Evolutionary conservation across 2,329 filamentous ascomycete species (phyloP).

Genomic region (Teratosphaeria nubilosa): DNA sequence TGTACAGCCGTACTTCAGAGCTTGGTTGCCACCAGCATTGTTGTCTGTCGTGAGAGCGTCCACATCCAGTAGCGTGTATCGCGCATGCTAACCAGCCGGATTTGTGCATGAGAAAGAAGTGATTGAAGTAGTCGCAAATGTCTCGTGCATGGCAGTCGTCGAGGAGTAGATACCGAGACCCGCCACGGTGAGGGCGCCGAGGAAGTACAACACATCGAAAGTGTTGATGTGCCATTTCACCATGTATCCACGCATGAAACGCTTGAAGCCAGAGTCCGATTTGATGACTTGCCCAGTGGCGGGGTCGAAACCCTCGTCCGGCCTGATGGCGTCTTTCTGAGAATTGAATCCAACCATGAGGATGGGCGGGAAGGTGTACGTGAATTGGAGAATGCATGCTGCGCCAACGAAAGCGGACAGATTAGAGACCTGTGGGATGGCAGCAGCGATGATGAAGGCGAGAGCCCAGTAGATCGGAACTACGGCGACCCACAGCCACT

Average conservation of each 20-base stretch:
- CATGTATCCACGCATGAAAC: conserved; percentile 25
- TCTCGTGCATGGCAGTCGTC: conserved; percentile 24
- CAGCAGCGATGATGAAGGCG: conserved; percentile 46
- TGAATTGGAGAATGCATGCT: conserved; percentile 47
- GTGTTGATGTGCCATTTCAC: conserved; percentile 16
- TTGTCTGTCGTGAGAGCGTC: neutral
- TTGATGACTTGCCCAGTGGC: conserved; percentile 27
- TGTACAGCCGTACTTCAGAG: neutral
- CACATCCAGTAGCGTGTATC: neutral
- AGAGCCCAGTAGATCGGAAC: conserved; percentile 49
- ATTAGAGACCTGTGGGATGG: conserved; percentile 37
- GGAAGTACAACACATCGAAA: conserved; percentile 29
- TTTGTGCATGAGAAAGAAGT: conserved; percentile 8
- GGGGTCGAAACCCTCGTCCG: conserved; percentile 34
- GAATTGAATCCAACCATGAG: conserved; percentile 36
- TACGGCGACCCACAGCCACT: conserved; percentile 40
- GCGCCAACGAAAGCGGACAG: conserved; percentile 40
- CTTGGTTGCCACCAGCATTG: neutral
- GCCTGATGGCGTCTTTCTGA: conserved; percentile 29
- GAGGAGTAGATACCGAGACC: conserved; percentile 32
- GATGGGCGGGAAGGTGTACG: conserved; percentile 48
- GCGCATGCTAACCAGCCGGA: neutral
- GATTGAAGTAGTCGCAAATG: conserved; percentile 15
- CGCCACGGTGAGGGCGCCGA: conserved; percentile 28
- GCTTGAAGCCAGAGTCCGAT: conserved; percentile 30